Conservation (phyloP, 306 rosid genomes). For the Gleditsia sinensis region DNA sequence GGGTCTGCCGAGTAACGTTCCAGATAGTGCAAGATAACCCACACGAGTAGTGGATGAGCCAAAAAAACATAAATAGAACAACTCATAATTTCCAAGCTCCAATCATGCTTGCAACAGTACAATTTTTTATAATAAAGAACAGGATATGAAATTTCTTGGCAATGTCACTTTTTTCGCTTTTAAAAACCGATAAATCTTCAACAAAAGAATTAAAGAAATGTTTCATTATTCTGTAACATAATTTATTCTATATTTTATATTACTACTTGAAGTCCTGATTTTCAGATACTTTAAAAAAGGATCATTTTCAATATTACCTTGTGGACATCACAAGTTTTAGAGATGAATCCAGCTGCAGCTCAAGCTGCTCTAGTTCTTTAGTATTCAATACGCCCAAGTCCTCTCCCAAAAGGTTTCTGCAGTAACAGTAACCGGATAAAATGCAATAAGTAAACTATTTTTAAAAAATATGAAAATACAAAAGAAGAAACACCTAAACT, state of each 20-base stretch:
- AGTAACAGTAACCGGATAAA: background rate
- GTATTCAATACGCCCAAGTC: conserved; percentile 87
- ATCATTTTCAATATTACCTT: conserved; percentile 36
- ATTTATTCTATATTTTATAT: background rate
- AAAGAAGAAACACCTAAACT: background rate
- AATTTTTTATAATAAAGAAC: background rate
- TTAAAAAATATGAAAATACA: background rate
- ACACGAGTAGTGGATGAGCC: conserved; percentile 30
- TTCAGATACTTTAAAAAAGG: background rate
- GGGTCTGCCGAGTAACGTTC: conserved; percentile 71
- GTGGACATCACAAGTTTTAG: conserved; percentile 87
- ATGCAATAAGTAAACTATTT: background rate
- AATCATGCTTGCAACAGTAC: background rate
- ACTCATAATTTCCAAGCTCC: background rate
- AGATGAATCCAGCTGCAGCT: conserved; percentile 85
- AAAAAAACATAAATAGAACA: too few relatives aligned
- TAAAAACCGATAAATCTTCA: background rate
- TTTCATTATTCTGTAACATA: too few relatives aligned
- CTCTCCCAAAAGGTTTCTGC: conserved; percentile 94
- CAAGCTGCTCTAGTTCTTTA: conserved; percentile 95
- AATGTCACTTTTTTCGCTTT: background rate
- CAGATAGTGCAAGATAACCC: background rate
- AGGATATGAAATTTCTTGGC: background rate
- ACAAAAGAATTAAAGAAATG: too few relatives aligned
- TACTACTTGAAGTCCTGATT: background rate